A percentile compares a stretch with the other conserved stretches of the same genome.
Conservation (phyloP, 192 early-diverging fungal genomes). For the Jimgerdemannia lactiflua region DNA sequence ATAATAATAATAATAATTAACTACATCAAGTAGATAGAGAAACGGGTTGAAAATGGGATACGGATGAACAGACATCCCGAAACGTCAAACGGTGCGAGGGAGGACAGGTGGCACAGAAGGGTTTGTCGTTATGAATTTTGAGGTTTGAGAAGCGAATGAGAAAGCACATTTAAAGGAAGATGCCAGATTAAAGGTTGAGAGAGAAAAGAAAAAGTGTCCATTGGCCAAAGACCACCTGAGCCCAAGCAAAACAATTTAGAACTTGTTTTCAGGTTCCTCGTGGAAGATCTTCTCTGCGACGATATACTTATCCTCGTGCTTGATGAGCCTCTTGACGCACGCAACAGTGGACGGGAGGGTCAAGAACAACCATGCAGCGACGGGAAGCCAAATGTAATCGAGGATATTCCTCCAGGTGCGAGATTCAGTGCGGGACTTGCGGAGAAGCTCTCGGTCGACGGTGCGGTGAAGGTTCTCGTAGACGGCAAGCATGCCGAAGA, state of each 20-base stretch:
- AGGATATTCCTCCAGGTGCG: slow-evolving; percentile 28
- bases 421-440: slow-evolving; percentile 27
- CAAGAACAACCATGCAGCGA: slow-evolving; percentile 48
- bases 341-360: slow-evolving; percentile 46
- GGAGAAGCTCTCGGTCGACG: slow-evolving; percentile 37
- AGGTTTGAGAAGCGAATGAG: not conserved
- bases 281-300: slow-evolving; percentile 38
- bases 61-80: too few species aligned
- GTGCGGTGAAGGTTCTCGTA: slow-evolving; percentile 43
- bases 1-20: too few species aligned
- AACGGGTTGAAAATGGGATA: too few species aligned
- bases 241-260: too few species aligned
- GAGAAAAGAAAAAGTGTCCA: slow-evolving; percentile 9
- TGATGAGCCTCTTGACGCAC: slow-evolving; percentile 33
- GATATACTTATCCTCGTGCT: slow-evolving; percentile 32
- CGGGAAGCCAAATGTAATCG: slow-evolving; percentile 40
- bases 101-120: too few species aligned
- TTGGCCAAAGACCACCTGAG: too few species aligned
- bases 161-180: not conserved
- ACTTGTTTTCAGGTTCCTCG: slow-evolving; percentile 1
- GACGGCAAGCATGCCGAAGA: slow-evolving; percentile 33
- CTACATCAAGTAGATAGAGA: too few species aligned
- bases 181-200: not conserved
- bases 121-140: not conserved
- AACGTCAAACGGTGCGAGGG: too few species aligned